Conservation (phyloP, 768 basidiomycete genomes). For the Filobasidium floriforme region DNA sequence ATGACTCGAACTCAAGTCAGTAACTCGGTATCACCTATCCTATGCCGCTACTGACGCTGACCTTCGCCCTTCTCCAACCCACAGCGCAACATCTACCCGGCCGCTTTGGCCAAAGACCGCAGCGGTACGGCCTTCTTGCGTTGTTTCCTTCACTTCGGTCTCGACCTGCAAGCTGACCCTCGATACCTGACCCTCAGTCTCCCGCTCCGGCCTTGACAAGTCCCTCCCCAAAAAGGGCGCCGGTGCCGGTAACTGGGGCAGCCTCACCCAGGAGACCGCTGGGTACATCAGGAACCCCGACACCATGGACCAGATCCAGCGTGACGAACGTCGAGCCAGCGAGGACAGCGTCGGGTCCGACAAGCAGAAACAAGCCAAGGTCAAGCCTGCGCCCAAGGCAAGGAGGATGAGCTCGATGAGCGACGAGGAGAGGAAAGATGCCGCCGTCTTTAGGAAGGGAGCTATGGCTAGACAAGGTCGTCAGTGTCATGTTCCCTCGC, state of each 20-base stretch:
- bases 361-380: conserved; percentile 42
- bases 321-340: not conserved
- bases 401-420: conserved; percentile 49
- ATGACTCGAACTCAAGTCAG: conserved; percentile 24
- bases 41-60: not conserved
- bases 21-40: not conserved
- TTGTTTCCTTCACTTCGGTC: not conserved
- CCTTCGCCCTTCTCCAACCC: not conserved
- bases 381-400: conserved; percentile 30
- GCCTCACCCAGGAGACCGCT: conserved; percentile 53
- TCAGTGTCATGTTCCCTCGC: conserved; percentile 19
- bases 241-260: conserved; percentile 81
- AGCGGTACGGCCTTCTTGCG: conserved; percentile 9
- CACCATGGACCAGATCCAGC: conserved; percentile 5
- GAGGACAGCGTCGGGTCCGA: conserved; percentile 40
- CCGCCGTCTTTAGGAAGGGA: conserved; percentile 59
- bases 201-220: conserved; percentile 66
- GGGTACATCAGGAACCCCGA: conserved; percentile 16
- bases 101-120: conserved; percentile 38
- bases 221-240: conserved; percentile 69
- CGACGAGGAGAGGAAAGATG: conserved; percentile 61
- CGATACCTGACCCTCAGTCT: conserved; percentile 34
- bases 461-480: conserved; percentile 58
- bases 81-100: conserved; percentile 40
- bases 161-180: not conserved